These are phyloP conservation scores for Lentinus tigrinus DNA, from an alignment of 768 basidiomycete genomes.

Conservation along the genomic window DNA sequence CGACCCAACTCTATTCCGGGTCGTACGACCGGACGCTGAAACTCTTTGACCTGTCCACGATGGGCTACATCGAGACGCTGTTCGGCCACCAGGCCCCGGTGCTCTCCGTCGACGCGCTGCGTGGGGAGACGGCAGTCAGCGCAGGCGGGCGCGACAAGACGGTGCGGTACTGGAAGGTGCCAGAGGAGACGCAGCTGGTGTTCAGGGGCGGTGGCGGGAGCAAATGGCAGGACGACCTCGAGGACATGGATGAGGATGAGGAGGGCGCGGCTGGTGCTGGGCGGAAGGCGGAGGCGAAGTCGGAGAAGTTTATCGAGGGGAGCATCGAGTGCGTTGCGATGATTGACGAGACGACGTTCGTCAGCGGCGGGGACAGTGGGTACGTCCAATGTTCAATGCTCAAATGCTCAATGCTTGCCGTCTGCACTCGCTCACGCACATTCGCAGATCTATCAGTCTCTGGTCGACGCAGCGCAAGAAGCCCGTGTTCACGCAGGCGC, in stretches of 20 bases:
- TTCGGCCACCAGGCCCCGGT: constrained; percentile 96
- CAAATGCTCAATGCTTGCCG: background rate
- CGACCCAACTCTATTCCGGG: constrained; percentile 62
- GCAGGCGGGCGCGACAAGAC: constrained; percentile 92
- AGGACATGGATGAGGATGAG: constrained; percentile 66
- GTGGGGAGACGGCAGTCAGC: constrained; percentile 81
- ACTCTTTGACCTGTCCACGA: constrained; percentile 76
- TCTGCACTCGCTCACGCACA: background rate
- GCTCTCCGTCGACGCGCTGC: constrained; percentile 73
- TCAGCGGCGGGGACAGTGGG: constrained; percentile 97
- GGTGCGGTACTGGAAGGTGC: constrained; percentile 92
- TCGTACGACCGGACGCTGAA: constrained; percentile 90
- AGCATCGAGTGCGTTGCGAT: constrained; percentile 90
- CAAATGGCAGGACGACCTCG: constrained; percentile 74
- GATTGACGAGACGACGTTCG: constrained; percentile 91
- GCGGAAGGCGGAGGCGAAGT: constrained; percentile 32
- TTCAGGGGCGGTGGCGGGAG: constrained; percentile 94
- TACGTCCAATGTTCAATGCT: constrained; percentile 38
- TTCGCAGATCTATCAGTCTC: constrained; percentile 76
- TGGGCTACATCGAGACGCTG: constrained; percentile 94
- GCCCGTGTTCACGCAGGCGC: constrained; percentile 79
- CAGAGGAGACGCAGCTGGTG: constrained; percentile 92
- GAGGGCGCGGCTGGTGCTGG: constrained; percentile 32
- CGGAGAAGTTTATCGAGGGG: constrained; percentile 75
- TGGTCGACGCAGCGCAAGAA: constrained; percentile 96